phyloP scores from a whole-genome alignment of 2,329 filamentous ascomycete species.

The Beauveria pseudobassiana region DNA sequence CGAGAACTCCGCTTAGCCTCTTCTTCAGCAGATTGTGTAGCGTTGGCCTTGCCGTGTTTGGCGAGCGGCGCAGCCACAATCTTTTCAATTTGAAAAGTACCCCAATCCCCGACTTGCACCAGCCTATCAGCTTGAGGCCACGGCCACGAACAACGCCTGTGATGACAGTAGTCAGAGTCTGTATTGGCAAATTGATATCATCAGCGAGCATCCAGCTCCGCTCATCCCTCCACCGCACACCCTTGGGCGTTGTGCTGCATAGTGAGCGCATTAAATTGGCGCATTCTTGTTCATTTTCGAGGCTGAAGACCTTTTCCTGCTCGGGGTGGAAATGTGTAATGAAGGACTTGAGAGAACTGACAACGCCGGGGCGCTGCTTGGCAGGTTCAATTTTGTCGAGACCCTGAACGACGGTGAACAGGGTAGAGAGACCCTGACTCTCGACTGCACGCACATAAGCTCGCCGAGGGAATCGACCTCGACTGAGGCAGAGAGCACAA shows the following conservation, averaged over 20 bases:
- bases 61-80: conserved; percentile 70
- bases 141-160: conserved; percentile 83
- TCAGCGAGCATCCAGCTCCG: conserved; percentile 94
- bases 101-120: conserved; percentile 89
- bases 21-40: conserved; percentile 62
- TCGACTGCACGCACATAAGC: conserved; percentile 79
- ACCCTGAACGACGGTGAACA: conserved; percentile 77
- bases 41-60: conserved; percentile 53
- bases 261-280: conserved; percentile 84
- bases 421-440: conserved; percentile 87
- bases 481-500: conserved; percentile 72
- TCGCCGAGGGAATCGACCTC: conserved; percentile 84
- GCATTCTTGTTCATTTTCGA: conserved; percentile 85
- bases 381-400: conserved; percentile 70
- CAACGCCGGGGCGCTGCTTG: conserved; percentile 69
- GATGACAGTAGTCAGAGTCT: conserved; percentile 58
- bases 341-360: conserved; percentile 81
- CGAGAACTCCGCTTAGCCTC: conserved; percentile 53
- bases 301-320: conserved; percentile 81
- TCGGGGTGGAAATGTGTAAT: conserved; percentile 92
- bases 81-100: conserved; percentile 84
- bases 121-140: conserved; percentile 79
- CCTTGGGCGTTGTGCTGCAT: conserved; percentile 88
- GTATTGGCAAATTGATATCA: conserved; percentile 63
- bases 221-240: conserved; percentile 90